Conservation (phyloP, 345 rosid species). For the Carallia brachiata region DNA sequence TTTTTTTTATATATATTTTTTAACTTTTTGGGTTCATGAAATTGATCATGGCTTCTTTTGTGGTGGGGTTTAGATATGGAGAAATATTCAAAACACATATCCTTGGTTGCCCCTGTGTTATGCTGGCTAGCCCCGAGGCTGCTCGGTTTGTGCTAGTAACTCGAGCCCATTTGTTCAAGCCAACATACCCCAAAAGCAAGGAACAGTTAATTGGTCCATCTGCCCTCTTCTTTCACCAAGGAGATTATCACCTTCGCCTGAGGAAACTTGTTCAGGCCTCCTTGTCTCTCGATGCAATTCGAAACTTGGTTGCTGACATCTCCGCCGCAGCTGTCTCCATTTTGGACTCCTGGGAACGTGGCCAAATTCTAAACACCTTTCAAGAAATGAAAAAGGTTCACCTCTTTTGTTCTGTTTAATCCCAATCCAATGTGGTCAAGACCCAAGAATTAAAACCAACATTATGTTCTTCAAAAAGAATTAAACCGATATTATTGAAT, state of each 20-base stretch:
- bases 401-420: background rate
- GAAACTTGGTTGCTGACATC: conserved; percentile 55
- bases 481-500: too few relatives aligned
- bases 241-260: conserved; percentile 66
- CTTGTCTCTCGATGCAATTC: conserved; percentile 51
- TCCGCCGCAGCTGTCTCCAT: conserved; percentile 51
- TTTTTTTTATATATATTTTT: too few relatives aligned
- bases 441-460: too few relatives aligned
- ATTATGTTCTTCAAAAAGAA: too few relatives aligned
- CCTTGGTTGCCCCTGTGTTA: conserved; percentile 86
- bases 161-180: conserved; percentile 74
- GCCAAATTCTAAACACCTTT: conserved; percentile 59
- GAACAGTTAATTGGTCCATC: conserved; percentile 79
- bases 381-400: conserved; percentile 80
- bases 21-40: background rate
- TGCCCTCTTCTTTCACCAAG: conserved; percentile 86
- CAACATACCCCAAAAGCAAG: conserved; percentile 90
- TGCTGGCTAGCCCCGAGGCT: conserved; percentile 92
- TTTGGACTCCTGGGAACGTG: conserved; percentile 51
- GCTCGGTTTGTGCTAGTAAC: conserved; percentile 69
- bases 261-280: conserved; percentile 66
- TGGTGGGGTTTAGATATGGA: conserved; percentile 50
- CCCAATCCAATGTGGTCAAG: background rate
- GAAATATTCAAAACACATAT: conserved; percentile 90
- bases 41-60: conserved; percentile 5